Percentiles rank a stretch among this genome's conserved stretches.
Evolutionary conservation across 495 filamentous ascomycete genomes (phyloP).

Genomic region (Aspergillus steynii): DNA sequence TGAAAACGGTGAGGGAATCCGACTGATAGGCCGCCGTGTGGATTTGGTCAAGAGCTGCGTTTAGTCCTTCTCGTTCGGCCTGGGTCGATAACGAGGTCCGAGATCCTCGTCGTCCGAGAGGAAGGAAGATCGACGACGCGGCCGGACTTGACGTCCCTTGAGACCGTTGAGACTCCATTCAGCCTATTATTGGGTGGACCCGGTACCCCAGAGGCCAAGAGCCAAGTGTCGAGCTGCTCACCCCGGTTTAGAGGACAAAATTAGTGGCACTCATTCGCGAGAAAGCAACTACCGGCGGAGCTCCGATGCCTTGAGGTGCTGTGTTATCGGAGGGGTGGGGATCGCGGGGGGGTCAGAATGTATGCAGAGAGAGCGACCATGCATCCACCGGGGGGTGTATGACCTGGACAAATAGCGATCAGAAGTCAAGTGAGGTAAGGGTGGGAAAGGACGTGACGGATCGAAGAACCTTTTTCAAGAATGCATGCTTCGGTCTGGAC

Average conservation of each 20-base stretch:
- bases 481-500: neutral
- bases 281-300: neutral
- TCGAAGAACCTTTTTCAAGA: neutral
- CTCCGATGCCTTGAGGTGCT: neutral
- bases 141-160: constrained; percentile 44
- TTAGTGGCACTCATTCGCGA: neutral
- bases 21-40: constrained; percentile 80
- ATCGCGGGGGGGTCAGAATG: neutral
- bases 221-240: neutral
- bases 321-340: neutral
- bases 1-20: constrained; percentile 80
- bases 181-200: neutral
- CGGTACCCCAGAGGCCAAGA: neutral
- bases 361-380: neutral
- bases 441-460: neutral
- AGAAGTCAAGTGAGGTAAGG: neutral
- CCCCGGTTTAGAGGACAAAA: neutral
- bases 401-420: neutral
- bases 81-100: constrained; percentile 61
- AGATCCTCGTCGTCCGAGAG: constrained; percentile 56
- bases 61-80: constrained; percentile 68
- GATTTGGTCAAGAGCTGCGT: constrained; percentile 78
- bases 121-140: constrained; percentile 43
- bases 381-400: neutral
- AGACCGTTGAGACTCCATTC: constrained; percentile 44